These are phyloP conservation scores for Diutina mesorugosa DNA, from an alignment of 1,139 yeast species.

Conservation along the genomic window DNA sequence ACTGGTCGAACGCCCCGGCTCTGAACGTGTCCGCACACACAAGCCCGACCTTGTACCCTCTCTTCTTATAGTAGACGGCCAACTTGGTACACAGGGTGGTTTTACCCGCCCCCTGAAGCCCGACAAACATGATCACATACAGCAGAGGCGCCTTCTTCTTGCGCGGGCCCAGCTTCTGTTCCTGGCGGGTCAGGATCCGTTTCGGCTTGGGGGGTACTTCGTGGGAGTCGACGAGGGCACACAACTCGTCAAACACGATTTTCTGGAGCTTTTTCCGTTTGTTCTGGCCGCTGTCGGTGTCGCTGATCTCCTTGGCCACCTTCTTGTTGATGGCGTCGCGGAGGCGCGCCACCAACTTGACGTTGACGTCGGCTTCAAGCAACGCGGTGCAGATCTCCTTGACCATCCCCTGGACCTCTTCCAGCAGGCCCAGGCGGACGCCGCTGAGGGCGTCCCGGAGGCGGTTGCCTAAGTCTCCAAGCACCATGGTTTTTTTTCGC, in stretches of 20 bases:
- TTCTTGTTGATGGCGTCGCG: conserved; percentile 60
- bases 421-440: conserved; percentile 30
- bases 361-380: conserved; percentile 84
- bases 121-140: conserved; percentile 88
- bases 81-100: conserved; percentile 95
- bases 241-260: conserved; percentile 86
- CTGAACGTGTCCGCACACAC: conserved; percentile 99
- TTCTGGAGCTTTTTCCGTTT: conserved; percentile 78
- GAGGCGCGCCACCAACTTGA: conserved; percentile 64
- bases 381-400: conserved; percentile 86
- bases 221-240: conserved; percentile 62
- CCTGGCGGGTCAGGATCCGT: conserved; percentile 25
- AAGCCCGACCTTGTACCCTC: conserved; percentile 90
- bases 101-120: conserved; percentile 97
- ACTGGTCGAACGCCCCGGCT: conserved; percentile 98
- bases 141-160: conserved; percentile 18
- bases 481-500: conserved; percentile 45
- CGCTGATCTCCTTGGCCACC: conserved; percentile 32
- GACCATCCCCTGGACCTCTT: conserved; percentile 40
- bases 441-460: conserved; percentile 62
- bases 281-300: conserved; percentile 40
- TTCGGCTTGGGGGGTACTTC: conserved; percentile 75
- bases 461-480: conserved; percentile 87
- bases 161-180: conserved; percentile 11
- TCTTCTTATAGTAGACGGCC: conserved; percentile 85